Base-by-base conservation (phyloP, 225 moss, liverwort and hornwort genomes). In the Sphagnum tenellum region DNA sequence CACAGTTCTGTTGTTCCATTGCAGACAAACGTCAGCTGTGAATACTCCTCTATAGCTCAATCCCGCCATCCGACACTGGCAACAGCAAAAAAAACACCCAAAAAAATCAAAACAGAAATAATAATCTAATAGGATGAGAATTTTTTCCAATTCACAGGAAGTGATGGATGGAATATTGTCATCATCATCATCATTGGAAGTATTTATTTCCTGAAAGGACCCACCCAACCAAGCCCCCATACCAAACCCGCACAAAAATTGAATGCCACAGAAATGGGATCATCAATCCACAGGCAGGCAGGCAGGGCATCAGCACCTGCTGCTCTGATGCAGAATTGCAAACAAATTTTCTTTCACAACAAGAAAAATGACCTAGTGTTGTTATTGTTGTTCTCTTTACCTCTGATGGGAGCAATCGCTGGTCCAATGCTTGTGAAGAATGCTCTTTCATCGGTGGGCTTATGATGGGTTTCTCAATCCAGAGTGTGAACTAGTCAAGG, bases 401-500 rank as follows among this genome's bases (percentile, higher is more conserved):
- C 79, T 96, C 96, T 5, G 90, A 78, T 53, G 96, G 96, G 49
- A 96, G 77, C 51, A 96, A 74, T 67, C 96, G 89, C 70, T 88
- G 92, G 74, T 96, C 92, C 76, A 89, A 65, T 45, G 88, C 82
- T 57, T 90, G 81, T 51, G 77, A 82, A 55, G 80, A 82, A 66
- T 82, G 74, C 14, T 96, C 96, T 77, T 90, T 96, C 89, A 90
- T 88, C 8, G 92, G 96, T 48, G 92, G 89, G 63, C 77, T 88
- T 11, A 92, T 66, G 44, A 84, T 81, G 11, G 96, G 85, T 54
- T 81, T 96, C 66, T 96, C 96, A 62, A 96, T 67, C 96, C 96
- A 96, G 70, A 92, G 96, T 96, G 63, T 51, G 62, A 53, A 62
- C 47, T 60, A 76, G 90, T 95, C 76, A 91, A 95, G 89, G 78